Conservation (phyloP, 495 filamentous ascomycete species). For the Penicillium macrosclerotiorum region DNA sequence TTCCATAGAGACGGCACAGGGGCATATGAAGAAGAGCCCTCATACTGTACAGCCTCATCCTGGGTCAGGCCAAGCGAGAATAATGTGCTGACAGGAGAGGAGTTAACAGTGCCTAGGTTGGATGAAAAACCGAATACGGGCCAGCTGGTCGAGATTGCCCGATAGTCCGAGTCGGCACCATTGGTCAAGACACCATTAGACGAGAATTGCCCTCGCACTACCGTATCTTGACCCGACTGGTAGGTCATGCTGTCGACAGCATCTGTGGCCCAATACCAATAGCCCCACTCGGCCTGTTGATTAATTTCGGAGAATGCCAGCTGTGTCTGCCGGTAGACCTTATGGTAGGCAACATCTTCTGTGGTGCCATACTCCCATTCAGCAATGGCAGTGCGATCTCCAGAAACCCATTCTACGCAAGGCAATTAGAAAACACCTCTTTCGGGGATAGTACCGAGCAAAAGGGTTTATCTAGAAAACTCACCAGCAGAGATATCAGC, state of each 20-base stretch:
- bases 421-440: too few relatives aligned
- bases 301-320: constrained; percentile 50
- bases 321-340: constrained; percentile 51
- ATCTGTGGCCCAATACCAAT: constrained; percentile 57
- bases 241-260: constrained; percentile 34
- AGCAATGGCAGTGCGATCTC: constrained; percentile 46
- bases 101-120: constrained; percentile 47
- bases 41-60: constrained; percentile 52
- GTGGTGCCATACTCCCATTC: constrained; percentile 54
- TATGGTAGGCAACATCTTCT: constrained; percentile 50
- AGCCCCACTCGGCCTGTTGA: constrained; percentile 60
- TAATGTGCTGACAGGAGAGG: constrained; percentile 34
- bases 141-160: constrained; percentile 50
- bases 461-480: constrained; percentile 14
- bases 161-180: constrained; percentile 47
- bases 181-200: constrained; percentile 44
- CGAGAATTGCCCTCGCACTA: constrained; percentile 49
- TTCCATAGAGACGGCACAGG: constrained; percentile 54
- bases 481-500: constrained; percentile 60
- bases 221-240: constrained; percentile 48
- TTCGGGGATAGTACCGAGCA: too few relatives aligned
- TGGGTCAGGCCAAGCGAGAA: constrained; percentile 57
- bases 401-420: constrained; percentile 62
- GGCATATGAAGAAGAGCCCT: constrained; percentile 33
- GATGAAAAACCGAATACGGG: constrained; percentile 56